Evolutionary conservation across 1,139 yeast species (phyloP).

Genomic region (Yamadazyma buinensis): DNA sequence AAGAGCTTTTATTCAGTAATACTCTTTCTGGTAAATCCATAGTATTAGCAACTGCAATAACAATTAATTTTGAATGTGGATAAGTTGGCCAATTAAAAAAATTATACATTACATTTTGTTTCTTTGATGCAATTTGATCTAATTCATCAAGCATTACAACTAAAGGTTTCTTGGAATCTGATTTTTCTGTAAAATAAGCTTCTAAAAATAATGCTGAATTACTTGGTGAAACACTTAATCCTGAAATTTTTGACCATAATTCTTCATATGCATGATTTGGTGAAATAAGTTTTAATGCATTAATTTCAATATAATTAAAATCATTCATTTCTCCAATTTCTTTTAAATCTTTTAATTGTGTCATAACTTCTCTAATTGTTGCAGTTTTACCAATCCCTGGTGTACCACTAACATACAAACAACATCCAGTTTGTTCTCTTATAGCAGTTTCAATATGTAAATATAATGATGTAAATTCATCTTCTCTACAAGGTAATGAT

Average conservation of each 20-base stretch:
- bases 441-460: conserved; percentile 74
- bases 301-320: conserved; percentile 80
- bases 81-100: conserved; percentile 97
- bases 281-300: conserved; percentile 81
- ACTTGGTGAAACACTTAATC: conserved; percentile 57
- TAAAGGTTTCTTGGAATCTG: conserved; percentile 43
- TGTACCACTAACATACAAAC: conserved; percentile 90
- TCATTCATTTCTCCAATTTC: conserved; percentile 46
- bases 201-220: conserved; percentile 51
- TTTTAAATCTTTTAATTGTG: conserved; percentile 51
- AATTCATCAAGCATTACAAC: conserved; percentile 87
- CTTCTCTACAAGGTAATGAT: conserved; percentile 82
- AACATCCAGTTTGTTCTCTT: conserved; percentile 69
- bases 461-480: conserved; percentile 74
- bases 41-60: conserved; percentile 92
- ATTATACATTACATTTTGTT: conserved; percentile 88
- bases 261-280: conserved; percentile 84
- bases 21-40: conserved; percentile 95
- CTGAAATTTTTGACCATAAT: conserved; percentile 74
- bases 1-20: conserved; percentile 82
- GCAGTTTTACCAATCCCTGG: conserved; percentile 99
- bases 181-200: conserved; percentile 29
- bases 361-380: conserved; percentile 81
- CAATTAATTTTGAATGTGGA: conserved; percentile 71
- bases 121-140: conserved; percentile 84